Base-by-base conservation (phyloP, 2,329 filamentous ascomycete species). In the Aaosphaeria pasadenensis region DNA sequence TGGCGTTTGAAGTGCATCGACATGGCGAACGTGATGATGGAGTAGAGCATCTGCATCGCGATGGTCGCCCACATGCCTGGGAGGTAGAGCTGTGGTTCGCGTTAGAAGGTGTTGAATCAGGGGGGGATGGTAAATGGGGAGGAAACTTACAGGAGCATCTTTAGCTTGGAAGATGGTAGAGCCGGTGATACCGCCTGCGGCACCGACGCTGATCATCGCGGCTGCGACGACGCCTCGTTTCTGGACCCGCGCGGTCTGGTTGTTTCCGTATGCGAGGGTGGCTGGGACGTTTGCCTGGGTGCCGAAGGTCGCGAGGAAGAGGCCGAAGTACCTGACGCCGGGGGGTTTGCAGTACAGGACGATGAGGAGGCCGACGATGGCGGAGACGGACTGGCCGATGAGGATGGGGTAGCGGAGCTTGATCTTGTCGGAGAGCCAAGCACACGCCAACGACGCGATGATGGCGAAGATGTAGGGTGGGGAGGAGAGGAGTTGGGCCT, bases 161-260 rank as follows among this genome's bases (percentile, higher is more conserved):
- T 62, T 56, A 7, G 51, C 51, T 39, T 55, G 54, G 36, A 63
- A 63, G n/a, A 63, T 63, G 5, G 56, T 59, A 43, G 52, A 55
- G 6, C 58, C 60, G 6, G 58, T 60, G 9, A 63, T 57, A 11
- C 60, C 60, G 11, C 60, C 60, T 32, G 55, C 56, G 11, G 58
- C 59, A 29, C 60, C 60, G 2, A 59, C 49, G 7, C 55, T 59
- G 4, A 62, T 62, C 59, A 62, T 63, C 1, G 56, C 59, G 2
- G 64, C 64, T 5, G 63, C 62, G 4, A 67, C 63, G 2, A 67
- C 51, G 5, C 60, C 63, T 29, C 62, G 55, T 47, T 63, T 68
- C 49, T 63, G 58, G 3, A 65, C 49, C 28, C 51, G 56, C 2
- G 64, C 59, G 5, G 63, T 64, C 45, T 68, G 62, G 33, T 66